Conservation (phyloP, 1,284 basidiomycete species). For the Moesziomyces parantarcticus region DNA sequence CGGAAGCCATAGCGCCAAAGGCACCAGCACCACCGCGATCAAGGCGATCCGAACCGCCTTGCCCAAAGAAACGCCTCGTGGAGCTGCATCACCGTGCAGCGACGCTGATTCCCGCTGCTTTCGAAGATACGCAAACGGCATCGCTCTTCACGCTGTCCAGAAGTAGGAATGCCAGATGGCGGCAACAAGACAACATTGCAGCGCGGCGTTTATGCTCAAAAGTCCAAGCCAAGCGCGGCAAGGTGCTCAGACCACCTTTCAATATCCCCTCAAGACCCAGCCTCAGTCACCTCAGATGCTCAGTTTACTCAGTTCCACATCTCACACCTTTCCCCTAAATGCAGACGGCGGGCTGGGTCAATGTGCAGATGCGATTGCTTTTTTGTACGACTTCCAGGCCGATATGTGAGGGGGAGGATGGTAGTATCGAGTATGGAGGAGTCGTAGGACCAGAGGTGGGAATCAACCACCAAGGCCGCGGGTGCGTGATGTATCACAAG, state of each 20-base stretch:
- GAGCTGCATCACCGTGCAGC: background rate
- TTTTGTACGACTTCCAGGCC: conserved; percentile 40
- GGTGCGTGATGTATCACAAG: conserved; percentile 5
- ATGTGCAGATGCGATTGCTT: conserved; percentile 51
- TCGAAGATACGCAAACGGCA: conserved; percentile 25
- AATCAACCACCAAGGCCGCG: conserved; percentile 36
- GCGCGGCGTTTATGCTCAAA: too few relatives aligned
- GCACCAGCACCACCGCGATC: conserved; percentile 11
- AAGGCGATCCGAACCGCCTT: conserved; percentile 11
- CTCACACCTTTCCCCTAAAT: background rate
- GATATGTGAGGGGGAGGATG: conserved; percentile 17
- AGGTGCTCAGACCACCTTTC: conserved; percentile 1
- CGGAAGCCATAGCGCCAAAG: conserved; percentile 14
- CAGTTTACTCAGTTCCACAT: too few relatives aligned
- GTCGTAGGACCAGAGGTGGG: conserved; percentile 35
- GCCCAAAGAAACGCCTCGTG: background rate
- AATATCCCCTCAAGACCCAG: background rate
- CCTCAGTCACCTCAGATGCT: too few relatives aligned
- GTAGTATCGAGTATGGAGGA: conserved; percentile 36
- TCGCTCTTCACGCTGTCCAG: background rate
- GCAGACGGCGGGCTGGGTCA: conserved; percentile 14
- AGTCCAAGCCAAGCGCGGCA: background rate
- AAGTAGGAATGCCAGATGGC: background rate
- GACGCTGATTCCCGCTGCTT: conserved; percentile 6
- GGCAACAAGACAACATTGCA: background rate